A percentile compares a stretch with the other conserved stretches of the same genome.
Conservation (phyloP, 208 protist genomes). For the Leishmania gerbilli region DNA sequence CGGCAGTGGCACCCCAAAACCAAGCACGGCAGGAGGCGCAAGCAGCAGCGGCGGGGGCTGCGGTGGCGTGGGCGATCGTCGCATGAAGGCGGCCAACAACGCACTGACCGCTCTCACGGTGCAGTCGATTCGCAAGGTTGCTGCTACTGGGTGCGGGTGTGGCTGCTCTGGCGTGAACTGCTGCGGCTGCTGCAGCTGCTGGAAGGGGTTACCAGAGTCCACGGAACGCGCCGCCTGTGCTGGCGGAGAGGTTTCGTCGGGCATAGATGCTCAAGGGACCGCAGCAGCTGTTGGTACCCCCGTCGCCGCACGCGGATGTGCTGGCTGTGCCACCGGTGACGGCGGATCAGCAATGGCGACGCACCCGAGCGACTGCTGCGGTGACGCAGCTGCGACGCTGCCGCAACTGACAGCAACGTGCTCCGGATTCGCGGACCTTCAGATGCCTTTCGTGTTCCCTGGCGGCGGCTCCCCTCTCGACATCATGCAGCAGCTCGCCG, state of each 20-base stretch:
- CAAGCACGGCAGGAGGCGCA: not conserved
- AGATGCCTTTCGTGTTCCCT: not conserved
- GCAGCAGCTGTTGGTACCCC: not conserved
- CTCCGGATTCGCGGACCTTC: not conserved
- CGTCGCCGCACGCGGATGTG: not conserved
- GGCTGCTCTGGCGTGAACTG: slow-evolving; percentile 25
- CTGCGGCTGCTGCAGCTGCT: slow-evolving; percentile 23
- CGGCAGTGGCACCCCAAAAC: slow-evolving; percentile 2
- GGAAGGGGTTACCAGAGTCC: slow-evolving; percentile 3
- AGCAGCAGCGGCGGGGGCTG: not conserved
- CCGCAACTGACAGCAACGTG: not conserved
- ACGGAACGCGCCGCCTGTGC: not conserved
- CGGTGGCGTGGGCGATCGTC: not conserved
- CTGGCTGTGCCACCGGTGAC: not conserved
- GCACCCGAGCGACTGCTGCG: not conserved
- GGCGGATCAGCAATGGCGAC: not conserved
- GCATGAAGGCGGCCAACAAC: slow-evolving; percentile 1
- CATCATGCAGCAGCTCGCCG: slow-evolving; percentile 24
- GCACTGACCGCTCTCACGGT: slow-evolving; percentile 23
- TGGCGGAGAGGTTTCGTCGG: not conserved
- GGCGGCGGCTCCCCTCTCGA: slow-evolving; percentile 3
- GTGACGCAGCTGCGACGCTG: not conserved
- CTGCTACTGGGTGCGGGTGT: slow-evolving; percentile 25
- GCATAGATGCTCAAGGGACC: too few relatives aligned
- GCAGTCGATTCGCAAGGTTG: slow-evolving; percentile 20